Base-by-base conservation (phyloP, 805 yeast species). In the Candida koratica region DNA sequence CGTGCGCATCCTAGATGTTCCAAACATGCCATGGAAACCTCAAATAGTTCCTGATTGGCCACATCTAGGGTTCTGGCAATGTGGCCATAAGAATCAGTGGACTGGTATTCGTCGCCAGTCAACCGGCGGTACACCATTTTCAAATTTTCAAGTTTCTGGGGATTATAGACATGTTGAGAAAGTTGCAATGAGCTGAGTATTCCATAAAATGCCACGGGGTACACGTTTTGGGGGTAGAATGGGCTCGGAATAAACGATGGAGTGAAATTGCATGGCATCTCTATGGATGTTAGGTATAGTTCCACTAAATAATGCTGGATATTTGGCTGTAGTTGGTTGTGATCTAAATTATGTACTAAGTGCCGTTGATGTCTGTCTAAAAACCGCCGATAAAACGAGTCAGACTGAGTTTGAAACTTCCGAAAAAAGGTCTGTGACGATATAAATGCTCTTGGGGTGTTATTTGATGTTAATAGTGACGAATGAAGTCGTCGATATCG, bases 311-410 rank as follows among this genome's bases (percentile, higher is more conserved):
- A 43, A 25, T 40, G 27, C 18, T 14, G 33, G 4, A 43, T 17
- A 5, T 29, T 40, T 1, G 44, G 47, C 17, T 24, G 26, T 2
- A 43, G 22, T 13, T 26, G 29, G 2, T 37, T 39, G 31, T 48
- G 40, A 8, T 38, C 43, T 16, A 47, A 25, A 13, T 39, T 20
- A 35, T 47, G 42, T n/a, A 39, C 46, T 9, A 34, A 28, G 10
- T 42, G 26, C 16, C 55, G 42, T 37, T 51, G 58, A 18, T 27
- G 40, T 38, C 45, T 47, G 29, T 52, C 57, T 31, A 41, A 13
- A 3, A 32, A 19, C 17, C 32, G n/a, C n/a, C n/a, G n/a, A n/a
- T n/a, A n/a, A n/a, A n/a, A n/a, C n/a, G n/a, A n/a, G n/a, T n/a
- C n/a, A n/a, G n/a, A n/a, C n/a, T n/a, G n/a, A n/a, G n/a, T n/a